A percentile compares a stretch with the other conserved stretches of the same genome.
These are phyloP conservation scores for Tulasnella sp. DNA, from an alignment of 768 basidiomycete species.

Conservation along the genomic window DNA sequence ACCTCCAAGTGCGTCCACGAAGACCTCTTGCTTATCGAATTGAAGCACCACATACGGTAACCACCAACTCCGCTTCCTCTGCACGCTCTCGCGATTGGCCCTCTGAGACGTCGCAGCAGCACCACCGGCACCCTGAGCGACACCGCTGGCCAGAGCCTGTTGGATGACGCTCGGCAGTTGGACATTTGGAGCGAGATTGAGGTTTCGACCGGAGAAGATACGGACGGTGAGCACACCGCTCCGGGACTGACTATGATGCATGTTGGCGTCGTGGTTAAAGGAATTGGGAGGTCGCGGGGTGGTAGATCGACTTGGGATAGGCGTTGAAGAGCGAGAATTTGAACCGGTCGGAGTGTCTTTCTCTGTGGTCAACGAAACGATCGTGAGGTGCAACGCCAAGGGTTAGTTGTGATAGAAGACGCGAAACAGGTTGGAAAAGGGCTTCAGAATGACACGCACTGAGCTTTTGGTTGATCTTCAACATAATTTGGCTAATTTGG, in stretches of 20 bases:
- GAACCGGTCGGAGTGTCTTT: conserved; percentile 63
- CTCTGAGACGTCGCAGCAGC: conserved; percentile 30
- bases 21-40: conserved; percentile 94
- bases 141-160: conserved; percentile 53
- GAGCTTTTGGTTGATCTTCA: too few species aligned
- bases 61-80: conserved; percentile 91
- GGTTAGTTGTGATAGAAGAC: too few species aligned
- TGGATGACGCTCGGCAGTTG: conserved; percentile 77
- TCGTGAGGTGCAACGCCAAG: too few species aligned
- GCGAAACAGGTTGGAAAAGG: too few species aligned
- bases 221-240: conserved; percentile 91
- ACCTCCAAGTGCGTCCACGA: conserved; percentile 94
- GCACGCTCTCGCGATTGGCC: conserved; percentile 72
- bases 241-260: conserved; percentile 27
- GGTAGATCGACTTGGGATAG: conserved; percentile 69
- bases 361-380: too few species aligned
- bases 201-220: conserved; percentile 87
- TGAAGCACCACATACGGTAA: conserved; percentile 95
- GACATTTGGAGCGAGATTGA: conserved; percentile 67
- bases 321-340: conserved; percentile 65
- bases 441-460: too few species aligned
- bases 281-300: conserved; percentile 43
- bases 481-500: too few species aligned
- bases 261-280: conserved; percentile 7
- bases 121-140: conserved; percentile 40